Evolutionary conservation across 768 basidiomycete species (phyloP).

Genomic region (Scleroderma bovista): DNA sequence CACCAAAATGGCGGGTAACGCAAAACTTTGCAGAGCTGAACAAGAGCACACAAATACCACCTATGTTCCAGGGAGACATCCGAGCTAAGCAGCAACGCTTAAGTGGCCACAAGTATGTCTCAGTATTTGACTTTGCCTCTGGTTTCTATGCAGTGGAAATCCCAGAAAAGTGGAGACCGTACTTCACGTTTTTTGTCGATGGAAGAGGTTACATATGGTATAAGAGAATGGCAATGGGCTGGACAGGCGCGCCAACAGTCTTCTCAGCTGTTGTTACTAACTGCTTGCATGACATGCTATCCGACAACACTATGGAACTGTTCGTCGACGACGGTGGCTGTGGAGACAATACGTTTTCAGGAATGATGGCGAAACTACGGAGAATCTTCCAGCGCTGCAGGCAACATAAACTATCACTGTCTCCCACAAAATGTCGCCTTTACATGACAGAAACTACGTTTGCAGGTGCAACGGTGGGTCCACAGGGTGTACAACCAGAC

Average conservation of each 20-base stretch:
- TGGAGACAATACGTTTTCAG: slow-evolving; percentile 5
- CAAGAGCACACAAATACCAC: neutral
- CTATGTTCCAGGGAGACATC: slow-evolving; percentile 21
- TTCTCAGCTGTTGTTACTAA: slow-evolving; percentile 2
- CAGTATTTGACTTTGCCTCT: slow-evolving; percentile 12
- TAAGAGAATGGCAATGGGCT: slow-evolving; percentile 19
- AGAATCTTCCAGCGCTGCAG: too few species aligned
- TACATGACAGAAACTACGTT: too few species aligned
- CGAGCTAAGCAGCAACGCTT: slow-evolving; percentile 10
- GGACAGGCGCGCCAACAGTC: slow-evolving; percentile 16
- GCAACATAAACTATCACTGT: neutral
- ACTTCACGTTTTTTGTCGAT: slow-evolving; percentile 18
- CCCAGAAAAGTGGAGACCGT: slow-evolving; percentile 8
- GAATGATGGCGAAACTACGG: neutral
- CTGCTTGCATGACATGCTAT: slow-evolving; percentile 10
- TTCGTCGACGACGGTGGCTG: slow-evolving; percentile 32
- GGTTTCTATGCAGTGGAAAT: too few species aligned
- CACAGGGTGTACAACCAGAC: too few species aligned
- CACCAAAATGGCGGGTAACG: neutral
- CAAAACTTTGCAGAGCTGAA: neutral
- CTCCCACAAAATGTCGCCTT: neutral
- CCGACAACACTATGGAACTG: slow-evolving; percentile 7
- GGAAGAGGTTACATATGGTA: too few species aligned
- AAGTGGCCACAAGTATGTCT: slow-evolving; percentile 11
- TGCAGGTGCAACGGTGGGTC: too few species aligned